A percentile compares a stretch with the other conserved stretches of the same genome.
Conservation (phyloP, 116 monocot genomes). For the Dioscorea cayenensis region DNA sequence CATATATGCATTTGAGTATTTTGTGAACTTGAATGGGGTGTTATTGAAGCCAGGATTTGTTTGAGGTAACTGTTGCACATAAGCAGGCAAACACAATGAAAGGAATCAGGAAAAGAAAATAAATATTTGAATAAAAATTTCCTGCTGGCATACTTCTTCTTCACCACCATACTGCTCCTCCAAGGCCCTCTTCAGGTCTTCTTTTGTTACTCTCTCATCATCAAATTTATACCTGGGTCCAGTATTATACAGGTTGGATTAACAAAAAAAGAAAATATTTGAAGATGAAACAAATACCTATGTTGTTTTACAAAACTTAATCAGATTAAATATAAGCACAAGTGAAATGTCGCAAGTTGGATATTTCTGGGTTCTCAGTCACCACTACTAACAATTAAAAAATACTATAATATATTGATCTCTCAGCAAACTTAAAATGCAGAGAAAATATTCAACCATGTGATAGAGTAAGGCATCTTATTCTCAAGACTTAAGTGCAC, state of each 20-base stretch:
- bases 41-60: slow-evolving; percentile 93
- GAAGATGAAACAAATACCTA: too few relatives aligned
- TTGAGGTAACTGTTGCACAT: slow-evolving; percentile 66
- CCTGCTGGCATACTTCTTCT: slow-evolving; percentile 57
- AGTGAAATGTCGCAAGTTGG: too few relatives aligned
- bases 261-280: too few relatives aligned
- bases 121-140: not conserved
- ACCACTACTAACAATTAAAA: too few relatives aligned
- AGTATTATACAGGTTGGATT: not conserved
- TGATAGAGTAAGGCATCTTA: not conserved
- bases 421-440: too few relatives aligned
- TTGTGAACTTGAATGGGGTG: slow-evolving; percentile 95
- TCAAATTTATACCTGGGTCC: slow-evolving; percentile 90
- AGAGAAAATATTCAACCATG: too few relatives aligned
- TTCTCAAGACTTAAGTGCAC: not conserved
- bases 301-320: too few relatives aligned
- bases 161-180: slow-evolving; percentile 99
- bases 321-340: too few relatives aligned
- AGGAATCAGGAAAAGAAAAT: not conserved
- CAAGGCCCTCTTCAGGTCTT: slow-evolving; percentile 82
- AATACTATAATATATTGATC: too few relatives aligned
- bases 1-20: slow-evolving; percentile 99
- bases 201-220: slow-evolving; percentile 98
- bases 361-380: too few relatives aligned
- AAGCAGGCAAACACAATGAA: not conserved